Evolutionary conservation across 1,284 basidiomycete genomes (phyloP).

Genomic region (Ceratobasidium sp.): DNA sequence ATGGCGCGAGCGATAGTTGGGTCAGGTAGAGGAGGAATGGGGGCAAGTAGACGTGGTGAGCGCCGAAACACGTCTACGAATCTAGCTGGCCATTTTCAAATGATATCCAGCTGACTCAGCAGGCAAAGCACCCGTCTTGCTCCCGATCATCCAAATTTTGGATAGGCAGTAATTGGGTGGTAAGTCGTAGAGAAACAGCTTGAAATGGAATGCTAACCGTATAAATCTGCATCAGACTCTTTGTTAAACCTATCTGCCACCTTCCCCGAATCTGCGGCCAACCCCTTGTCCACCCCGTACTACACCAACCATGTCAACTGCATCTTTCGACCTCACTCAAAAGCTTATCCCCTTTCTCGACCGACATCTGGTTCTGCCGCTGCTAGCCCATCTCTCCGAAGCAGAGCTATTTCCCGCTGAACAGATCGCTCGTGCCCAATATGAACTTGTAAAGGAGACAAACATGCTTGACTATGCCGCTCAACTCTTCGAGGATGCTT

Average conservation of each 20-base stretch:
- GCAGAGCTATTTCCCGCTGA: constrained; percentile 78
- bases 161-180: constrained; percentile 4
- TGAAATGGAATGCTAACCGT: neutral
- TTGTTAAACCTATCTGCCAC: neutral
- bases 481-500: constrained; percentile 80
- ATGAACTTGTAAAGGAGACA: constrained; percentile 96
- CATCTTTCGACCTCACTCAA: constrained; percentile 85
- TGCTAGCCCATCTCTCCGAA: constrained; percentile 88
- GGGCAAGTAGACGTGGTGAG: no score
- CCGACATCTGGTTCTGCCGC: constrained; percentile 92
- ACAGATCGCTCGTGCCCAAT: constrained; percentile 87
- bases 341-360: constrained; percentile 95
- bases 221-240: neutral
- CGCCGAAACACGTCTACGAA: constrained; percentile 43
- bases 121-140: constrained; percentile 22
- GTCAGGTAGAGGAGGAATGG: constrained; percentile 37
- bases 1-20: constrained; percentile 29
- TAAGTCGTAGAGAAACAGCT: constrained; percentile 11
- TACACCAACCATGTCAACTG: constrained; percentile 21
- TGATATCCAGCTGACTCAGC: constrained; percentile 18
- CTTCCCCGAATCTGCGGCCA: constrained; percentile 1
- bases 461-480: constrained; percentile 96
- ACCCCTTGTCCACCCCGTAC: constrained; percentile 38
- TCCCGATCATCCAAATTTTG: constrained; percentile 45
- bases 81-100: constrained; percentile 4